These are phyloP conservation scores for Penicillium lagena DNA, from an alignment of 495 filamentous ascomycete species.

Conservation along the genomic window DNA sequence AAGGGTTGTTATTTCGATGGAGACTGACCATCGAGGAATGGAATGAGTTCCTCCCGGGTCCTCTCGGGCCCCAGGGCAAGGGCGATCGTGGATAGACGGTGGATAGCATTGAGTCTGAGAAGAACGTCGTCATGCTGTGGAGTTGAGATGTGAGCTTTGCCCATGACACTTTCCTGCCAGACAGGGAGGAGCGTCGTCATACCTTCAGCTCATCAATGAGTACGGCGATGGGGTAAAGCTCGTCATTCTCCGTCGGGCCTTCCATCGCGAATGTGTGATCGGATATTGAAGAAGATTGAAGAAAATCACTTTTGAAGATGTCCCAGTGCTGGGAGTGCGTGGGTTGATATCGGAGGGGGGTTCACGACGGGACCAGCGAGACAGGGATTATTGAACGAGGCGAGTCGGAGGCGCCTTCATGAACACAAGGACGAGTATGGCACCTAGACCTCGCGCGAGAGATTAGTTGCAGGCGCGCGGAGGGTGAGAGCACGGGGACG, in stretches of 20 bases:
- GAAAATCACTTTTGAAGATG: too few relatives aligned
- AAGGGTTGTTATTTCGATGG: conserved; percentile 1
- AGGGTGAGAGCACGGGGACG: conserved; percentile 16
- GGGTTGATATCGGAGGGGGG: conserved; percentile 14
- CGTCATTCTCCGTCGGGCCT: conserved; percentile 73
- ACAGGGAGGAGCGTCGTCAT: conserved; percentile 9
- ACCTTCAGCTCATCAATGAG: conserved; percentile 99
- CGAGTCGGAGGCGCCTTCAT: conserved; percentile 4
- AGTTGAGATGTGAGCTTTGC: conserved; percentile 17
- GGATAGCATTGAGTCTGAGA: conserved; percentile 95
- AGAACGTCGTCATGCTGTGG: conserved; percentile 93
- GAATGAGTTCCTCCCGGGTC: conserved; percentile 95
- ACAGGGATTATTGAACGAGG: conserved; percentile 6
- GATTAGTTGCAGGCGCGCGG: conserved; percentile 7
- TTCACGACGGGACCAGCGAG: conserved; percentile 20
- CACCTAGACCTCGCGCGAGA: conserved; percentile 1
- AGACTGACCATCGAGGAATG: conserved; percentile 87
- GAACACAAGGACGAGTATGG: conserved; percentile 4
- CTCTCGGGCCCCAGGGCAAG: conserved; percentile 90
- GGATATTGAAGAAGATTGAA: too few relatives aligned
- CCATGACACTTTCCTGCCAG: conserved; percentile 3
- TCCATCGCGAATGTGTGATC: conserved; percentile 50
- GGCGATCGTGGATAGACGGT: conserved; percentile 95
- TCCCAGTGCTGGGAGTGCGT: conserved; percentile 25
- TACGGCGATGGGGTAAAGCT: conserved; percentile 98